Evolutionary conservation across 2,329 filamentous ascomycete genomes (phyloP).

Genomic region (Alternaria rosae): DNA sequence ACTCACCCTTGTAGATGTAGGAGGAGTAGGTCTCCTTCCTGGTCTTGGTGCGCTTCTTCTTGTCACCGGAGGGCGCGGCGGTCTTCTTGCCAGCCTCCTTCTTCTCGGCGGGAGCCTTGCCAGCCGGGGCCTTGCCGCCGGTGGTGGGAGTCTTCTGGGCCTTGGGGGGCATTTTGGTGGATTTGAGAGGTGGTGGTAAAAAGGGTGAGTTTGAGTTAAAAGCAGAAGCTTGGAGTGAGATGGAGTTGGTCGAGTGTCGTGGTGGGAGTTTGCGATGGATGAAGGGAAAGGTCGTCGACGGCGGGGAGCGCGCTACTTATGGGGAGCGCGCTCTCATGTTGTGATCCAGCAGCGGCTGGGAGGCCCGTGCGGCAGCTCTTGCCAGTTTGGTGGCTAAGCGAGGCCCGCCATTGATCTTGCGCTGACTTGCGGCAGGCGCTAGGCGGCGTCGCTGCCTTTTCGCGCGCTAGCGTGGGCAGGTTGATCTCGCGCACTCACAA

Average conservation of each 20-base stretch:
- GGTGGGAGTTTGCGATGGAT: constrained; percentile 53
- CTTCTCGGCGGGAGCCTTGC: constrained; percentile 90
- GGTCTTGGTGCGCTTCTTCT: constrained; percentile 99
- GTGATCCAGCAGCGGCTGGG: constrained; percentile 47
- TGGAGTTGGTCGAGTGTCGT: constrained; percentile 31
- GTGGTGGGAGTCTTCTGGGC: constrained; percentile 96
- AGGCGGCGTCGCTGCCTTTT: constrained; percentile 25
- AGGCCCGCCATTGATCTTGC: constrained; percentile 36
- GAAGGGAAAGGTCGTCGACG: constrained; percentile 46
- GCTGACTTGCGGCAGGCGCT: constrained; percentile 19
- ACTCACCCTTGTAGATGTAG: constrained; percentile 99
- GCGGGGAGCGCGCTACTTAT: constrained; percentile 54
- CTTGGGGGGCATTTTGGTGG: constrained; percentile 88
- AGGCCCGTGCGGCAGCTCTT: constrained; percentile 41
- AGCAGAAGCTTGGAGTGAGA: constrained; percentile 22
- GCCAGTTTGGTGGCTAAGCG: constrained; percentile 36
- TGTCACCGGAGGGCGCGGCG: constrained; percentile 86
- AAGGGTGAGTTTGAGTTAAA: constrained; percentile 20
- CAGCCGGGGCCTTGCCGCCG: constrained; percentile 89
- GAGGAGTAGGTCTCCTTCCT: constrained; percentile 99
- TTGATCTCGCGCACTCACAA: constrained; percentile 53
- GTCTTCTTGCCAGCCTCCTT: constrained; percentile 99
- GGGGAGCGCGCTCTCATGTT: constrained; percentile 50
- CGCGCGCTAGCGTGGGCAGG: constrained; percentile 42
- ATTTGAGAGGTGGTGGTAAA: constrained; percentile 11